Percentiles rank a stretch among this genome's conserved stretches.
These are phyloP conservation scores for Rhodamnia rubescens DNA, from an alignment of 345 rosid genomes.

Conservation along the genomic window DNA sequence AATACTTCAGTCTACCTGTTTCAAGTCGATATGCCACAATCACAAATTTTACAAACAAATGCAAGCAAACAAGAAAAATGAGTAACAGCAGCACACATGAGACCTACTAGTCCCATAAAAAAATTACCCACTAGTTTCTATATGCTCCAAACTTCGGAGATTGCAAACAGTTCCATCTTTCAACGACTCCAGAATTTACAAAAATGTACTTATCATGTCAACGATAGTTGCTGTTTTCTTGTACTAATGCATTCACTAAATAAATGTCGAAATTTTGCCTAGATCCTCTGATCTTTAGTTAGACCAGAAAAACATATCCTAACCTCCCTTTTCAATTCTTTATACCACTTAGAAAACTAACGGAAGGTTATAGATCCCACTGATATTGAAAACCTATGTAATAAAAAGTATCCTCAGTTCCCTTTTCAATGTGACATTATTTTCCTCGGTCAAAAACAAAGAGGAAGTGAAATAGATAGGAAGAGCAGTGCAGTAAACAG, in stretches of 20 bases:
- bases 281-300: not conserved
- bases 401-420: not conserved
- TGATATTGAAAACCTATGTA: not conserved
- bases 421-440: not conserved
- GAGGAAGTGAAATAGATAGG: not conserved
- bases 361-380: not conserved
- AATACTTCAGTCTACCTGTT: constrained; percentile 21
- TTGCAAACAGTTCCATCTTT: not conserved
- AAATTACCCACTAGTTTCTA: not conserved
- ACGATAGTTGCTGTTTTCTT: not conserved
- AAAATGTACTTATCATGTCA: constrained; percentile 2
- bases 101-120: not conserved
- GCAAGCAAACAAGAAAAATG: not conserved
- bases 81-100: not conserved
- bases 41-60: not conserved
- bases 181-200: constrained; percentile 11
- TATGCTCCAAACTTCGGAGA: not conserved
- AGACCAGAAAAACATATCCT: not conserved
- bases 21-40: not conserved
- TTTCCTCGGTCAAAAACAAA: not conserved
- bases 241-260: not conserved
- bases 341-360: not conserved
- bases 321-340: not conserved
- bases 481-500: not conserved
- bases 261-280: not conserved